phyloP scores from a whole-genome alignment of 2,329 filamentous ascomycete species.

The Talaromyces marneffei region DNA sequence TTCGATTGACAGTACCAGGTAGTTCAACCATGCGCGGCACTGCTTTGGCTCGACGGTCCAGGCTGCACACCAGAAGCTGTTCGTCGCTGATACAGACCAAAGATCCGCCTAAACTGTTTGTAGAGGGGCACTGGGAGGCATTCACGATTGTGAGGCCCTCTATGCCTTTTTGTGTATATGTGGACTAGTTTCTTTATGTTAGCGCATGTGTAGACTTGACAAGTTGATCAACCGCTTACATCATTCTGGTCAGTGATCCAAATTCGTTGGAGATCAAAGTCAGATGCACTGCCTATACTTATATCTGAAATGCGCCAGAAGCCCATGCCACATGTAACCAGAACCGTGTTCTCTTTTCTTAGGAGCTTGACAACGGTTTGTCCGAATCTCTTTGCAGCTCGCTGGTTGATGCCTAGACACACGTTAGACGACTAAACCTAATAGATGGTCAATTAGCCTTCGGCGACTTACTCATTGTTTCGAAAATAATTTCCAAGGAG shows the following conservation, averaged over 20 bases:
- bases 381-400: constrained; percentile 27
- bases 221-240: constrained; percentile 23
- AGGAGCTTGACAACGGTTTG: constrained; percentile 34
- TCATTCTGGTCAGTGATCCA: constrained; percentile 41
- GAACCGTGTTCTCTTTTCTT: constrained; percentile 23
- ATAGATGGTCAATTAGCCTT: constrained; percentile 1
- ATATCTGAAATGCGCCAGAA: constrained; percentile 34
- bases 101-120: constrained; percentile 33
- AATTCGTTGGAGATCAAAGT: constrained; percentile 30
- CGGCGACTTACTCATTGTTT: constrained; percentile 13
- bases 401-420: constrained; percentile 29
- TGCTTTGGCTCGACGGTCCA: constrained; percentile 38
- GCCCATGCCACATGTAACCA: constrained; percentile 33
- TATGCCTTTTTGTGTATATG: constrained; percentile 32
- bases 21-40: constrained; percentile 38
- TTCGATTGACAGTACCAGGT: constrained; percentile 37
- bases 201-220: neutral
- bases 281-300: constrained; percentile 19
- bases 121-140: constrained; percentile 16
- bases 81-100: constrained; percentile 46
- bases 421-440: constrained; percentile 17
- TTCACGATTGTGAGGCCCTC: constrained; percentile 34
- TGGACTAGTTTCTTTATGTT: constrained; percentile 26
- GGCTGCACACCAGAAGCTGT: constrained; percentile 43
- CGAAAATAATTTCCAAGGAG: constrained; percentile 28